phyloP scores from a whole-genome alignment of 78 protist genomes.

The Paratrimastix pyriformis region DNA sequence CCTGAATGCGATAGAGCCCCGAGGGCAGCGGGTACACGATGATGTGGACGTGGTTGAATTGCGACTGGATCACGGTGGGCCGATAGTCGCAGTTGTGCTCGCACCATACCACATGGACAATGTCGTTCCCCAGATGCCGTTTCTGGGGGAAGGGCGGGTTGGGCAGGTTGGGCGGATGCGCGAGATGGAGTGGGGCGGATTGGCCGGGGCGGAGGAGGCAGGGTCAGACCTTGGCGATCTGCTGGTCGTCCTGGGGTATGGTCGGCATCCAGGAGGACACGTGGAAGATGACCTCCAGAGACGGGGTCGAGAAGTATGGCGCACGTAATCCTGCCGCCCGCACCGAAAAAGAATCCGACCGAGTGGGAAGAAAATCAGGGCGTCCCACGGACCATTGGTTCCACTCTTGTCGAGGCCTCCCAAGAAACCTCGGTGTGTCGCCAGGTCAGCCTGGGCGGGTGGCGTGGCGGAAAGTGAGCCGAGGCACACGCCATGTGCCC shows the following conservation, averaged over 20 bases:
- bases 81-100: constrained; percentile 8
- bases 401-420: neutral
- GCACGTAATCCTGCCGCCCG: too few relatives aligned
- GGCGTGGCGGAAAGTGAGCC: too few relatives aligned
- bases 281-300: constrained; percentile 6
- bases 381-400: neutral
- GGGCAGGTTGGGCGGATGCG: too few relatives aligned
- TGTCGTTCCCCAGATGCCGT: neutral
- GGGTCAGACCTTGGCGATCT: constrained; percentile 34
- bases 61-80: neutral
- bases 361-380: neutral
- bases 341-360: too few relatives aligned
- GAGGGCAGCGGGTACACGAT: neutral
- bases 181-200: neutral
- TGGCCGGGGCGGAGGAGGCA: neutral
- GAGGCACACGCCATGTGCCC: too few relatives aligned
- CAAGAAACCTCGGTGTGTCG: neutral
- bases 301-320: too few relatives aligned
- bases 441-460: too few relatives aligned
- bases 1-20: neutral
- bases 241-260: neutral
- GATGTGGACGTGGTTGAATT: neutral
- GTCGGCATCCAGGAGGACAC: neutral
- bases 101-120: neutral
- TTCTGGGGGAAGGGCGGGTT: constrained; percentile 12